These are phyloP conservation scores for Yarrowia porcina DNA, from an alignment of 805 yeast genomes.

Conservation along the genomic window DNA sequence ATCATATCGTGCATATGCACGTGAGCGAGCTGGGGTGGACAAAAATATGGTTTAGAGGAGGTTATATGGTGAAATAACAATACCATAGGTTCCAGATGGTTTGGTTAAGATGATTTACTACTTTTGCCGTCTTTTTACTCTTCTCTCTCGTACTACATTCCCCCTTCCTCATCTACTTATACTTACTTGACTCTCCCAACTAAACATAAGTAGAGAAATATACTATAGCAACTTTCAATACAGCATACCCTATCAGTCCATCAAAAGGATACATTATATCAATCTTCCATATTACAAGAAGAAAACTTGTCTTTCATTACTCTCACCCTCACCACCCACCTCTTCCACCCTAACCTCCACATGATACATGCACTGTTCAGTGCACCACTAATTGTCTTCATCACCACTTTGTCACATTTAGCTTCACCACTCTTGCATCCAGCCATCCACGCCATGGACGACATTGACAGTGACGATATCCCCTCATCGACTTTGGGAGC, in stretches of 20 bases:
- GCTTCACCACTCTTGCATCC: neutral
- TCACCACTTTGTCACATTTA: neutral
- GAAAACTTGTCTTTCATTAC: no score
- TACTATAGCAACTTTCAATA: no score
- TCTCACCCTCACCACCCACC: no score
- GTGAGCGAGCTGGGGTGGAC: neutral
- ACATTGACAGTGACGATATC: constrained; percentile 23
- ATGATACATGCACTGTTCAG: neutral
- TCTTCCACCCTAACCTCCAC: constrained; percentile 11
- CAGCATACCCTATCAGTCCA: no score
- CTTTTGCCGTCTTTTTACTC: neutral
- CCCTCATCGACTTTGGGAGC: constrained; percentile 21
- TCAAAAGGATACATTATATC: no score
- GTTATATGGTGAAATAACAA: no score
- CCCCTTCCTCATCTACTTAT: neutral
- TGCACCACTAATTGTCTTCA: constrained; percentile 16
- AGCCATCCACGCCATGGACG: constrained; percentile 13
- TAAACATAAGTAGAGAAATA: neutral
- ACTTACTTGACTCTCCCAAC: neutral
- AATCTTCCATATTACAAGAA: no score
- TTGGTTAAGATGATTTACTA: no score
- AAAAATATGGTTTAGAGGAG: neutral
- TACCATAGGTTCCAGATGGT: no score
- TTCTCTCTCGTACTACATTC: neutral
- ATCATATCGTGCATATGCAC: constrained; percentile 13